Evolutionary conservation across 1,139 yeast species (phyloP).

Genomic region (Waltiozyma sp.): DNA sequence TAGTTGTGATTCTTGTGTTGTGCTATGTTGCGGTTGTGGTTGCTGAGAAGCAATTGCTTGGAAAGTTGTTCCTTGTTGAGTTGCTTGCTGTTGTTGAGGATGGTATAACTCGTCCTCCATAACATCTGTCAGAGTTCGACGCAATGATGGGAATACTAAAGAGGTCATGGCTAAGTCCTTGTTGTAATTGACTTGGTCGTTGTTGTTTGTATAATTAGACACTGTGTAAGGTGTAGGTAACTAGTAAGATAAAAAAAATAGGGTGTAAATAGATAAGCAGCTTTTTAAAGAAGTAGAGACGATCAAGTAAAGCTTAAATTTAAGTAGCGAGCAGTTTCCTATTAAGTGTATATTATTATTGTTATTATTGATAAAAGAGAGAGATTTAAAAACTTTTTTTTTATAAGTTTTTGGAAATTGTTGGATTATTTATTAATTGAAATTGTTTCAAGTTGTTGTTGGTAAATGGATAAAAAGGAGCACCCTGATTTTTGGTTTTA

Average conservation of each 20-base stretch:
- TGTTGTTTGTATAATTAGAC: not conserved
- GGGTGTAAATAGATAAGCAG: not conserved
- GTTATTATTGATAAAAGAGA: not conserved
- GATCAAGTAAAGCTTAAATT: not conserved
- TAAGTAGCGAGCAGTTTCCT: not conserved
- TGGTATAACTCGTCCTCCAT: conserved; percentile 58
- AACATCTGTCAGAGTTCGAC: conserved; percentile 47
- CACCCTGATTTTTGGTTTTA: not conserved
- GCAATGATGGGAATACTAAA: conserved; percentile 33
- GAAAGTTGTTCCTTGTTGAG: not conserved
- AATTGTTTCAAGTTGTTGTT: not conserved
- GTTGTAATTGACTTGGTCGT: not conserved
- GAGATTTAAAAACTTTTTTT: not conserved
- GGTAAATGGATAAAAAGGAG: not conserved
- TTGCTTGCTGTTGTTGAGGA: conserved; percentile 22
- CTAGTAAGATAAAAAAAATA: not conserved
- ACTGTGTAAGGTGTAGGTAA: not conserved
- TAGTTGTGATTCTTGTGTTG: not conserved
- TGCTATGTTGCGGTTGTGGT: too few species aligned
- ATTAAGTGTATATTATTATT: not conserved
- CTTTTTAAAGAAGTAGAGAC: not conserved
- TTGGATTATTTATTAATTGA: not conserved
- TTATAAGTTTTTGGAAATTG: not conserved
- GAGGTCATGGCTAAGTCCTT: conserved; percentile 29
- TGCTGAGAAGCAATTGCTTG: conserved; percentile 21